Evolutionary conservation across 2,329 filamentous ascomycete species (phyloP), one percentile per base, ranked within the genome.

Genomic region (Pezicula neosporulosa): DNA sequence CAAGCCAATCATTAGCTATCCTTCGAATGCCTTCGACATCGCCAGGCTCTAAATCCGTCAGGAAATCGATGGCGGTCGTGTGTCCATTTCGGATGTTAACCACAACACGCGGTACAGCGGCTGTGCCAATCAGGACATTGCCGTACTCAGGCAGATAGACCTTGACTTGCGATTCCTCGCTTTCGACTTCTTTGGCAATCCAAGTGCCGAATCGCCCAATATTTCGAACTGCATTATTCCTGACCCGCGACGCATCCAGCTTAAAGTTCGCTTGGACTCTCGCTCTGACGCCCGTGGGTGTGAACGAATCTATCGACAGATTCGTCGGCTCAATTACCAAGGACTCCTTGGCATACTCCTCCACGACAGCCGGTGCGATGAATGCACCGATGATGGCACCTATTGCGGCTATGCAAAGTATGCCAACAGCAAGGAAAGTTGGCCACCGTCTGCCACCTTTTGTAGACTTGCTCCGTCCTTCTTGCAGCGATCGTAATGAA

Each of bases 1-100:
- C 84, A 54, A 99, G 73, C 85, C 90, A 97, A 68, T 96, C 88
- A 66, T 94, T 90, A 44, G 89, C 90, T 56, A 97, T 80, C 53
- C 80, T 80, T 53, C 89, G 85, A 60, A 97, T 83, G 6, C 85
- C 86, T 49, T 91, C 83, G 13, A 89, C 74, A 62, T 91, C 82
- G 28, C 91, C 92, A 24, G 90, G 87, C 36, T 80, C 74, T 37
- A 97, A 70, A 55, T 94, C 85, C 39, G 87, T 81, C 49, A 94
- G 70, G 60, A 97, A 85, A 62, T 97, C 89, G 51, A 97, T 74
- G 51, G 81, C 74, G 3, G 89, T 97, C 15, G 77, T 82, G 61
- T 89, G 82, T 10, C 89, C 89, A 64, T 96, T 88, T 44, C 87
- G 78, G 47, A 97, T 81, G 63, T 85, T 83, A 54, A 97, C 77